Conservation (phyloP, 345 rosid genomes). For the Carallia brachiata region DNA sequence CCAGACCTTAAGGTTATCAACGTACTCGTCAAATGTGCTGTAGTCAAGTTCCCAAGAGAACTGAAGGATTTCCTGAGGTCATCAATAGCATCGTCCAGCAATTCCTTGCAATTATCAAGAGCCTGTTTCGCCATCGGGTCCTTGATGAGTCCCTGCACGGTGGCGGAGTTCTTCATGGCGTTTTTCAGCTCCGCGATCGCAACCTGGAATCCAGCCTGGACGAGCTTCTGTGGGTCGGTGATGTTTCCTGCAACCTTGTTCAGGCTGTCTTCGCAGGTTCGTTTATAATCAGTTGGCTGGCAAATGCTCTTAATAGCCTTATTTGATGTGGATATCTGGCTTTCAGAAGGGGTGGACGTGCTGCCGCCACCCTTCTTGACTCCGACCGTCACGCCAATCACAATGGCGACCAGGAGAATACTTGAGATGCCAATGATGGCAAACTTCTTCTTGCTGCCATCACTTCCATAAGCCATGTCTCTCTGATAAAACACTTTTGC, state of each 20-base stretch:
- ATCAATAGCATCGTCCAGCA: constrained; percentile 52
- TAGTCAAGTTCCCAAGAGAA: constrained; percentile 40
- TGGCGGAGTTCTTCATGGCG: constrained; percentile 41
- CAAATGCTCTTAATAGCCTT: constrained; percentile 61
- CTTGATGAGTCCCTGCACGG: constrained; percentile 35
- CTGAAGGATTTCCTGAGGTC: constrained; percentile 50
- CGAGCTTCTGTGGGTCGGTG: constrained; percentile 57
- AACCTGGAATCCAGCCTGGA: constrained; percentile 44
- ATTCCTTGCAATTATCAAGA: constrained; percentile 46
- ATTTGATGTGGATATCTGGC: constrained; percentile 20
- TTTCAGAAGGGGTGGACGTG: not conserved
- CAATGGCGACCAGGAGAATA: constrained; percentile 57
- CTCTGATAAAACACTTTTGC: not conserved
- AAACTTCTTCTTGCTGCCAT: constrained; percentile 37
- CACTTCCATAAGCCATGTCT: not conserved
- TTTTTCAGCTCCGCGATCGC: constrained; percentile 41
- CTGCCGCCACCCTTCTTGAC: constrained; percentile 4
- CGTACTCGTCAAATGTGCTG: constrained; percentile 26
- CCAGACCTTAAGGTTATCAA: constrained; percentile 64
- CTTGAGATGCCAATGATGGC: constrained; percentile 47
- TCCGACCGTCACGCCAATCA: constrained; percentile 50
- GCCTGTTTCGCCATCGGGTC: constrained; percentile 56
- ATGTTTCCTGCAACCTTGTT: constrained; percentile 37
- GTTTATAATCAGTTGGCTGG: constrained; percentile 51
- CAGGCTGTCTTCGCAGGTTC: constrained; percentile 51